A percentile compares a stretch with the other conserved stretches of the same genome.
Evolutionary conservation across 2,329 filamentous ascomycete genomes (phyloP).

Genomic region (Calonectria multiphialidica): DNA sequence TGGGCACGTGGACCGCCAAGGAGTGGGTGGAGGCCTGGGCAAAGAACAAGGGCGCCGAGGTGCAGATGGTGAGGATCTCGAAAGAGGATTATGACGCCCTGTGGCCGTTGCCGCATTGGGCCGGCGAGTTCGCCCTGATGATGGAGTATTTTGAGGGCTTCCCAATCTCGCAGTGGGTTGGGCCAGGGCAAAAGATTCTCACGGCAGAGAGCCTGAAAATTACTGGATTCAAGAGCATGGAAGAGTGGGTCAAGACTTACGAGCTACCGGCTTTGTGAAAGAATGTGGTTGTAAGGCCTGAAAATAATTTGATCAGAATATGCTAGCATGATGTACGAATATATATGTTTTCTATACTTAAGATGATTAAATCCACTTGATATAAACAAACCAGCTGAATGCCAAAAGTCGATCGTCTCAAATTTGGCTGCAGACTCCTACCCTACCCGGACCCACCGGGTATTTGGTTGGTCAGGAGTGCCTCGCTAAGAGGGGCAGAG

Average conservation of each 20-base stretch:
- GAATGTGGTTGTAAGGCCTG: too few relatives aligned
- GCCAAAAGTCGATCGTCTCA: too few relatives aligned
- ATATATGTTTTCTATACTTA: too few relatives aligned
- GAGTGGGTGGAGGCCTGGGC: conserved; percentile 5
- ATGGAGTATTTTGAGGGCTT: not conserved
- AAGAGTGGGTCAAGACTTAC: not conserved
- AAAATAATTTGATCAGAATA: too few relatives aligned
- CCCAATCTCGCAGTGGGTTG: not conserved
- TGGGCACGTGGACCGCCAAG: not conserved
- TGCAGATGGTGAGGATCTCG: not conserved
- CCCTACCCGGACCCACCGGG: too few relatives aligned
- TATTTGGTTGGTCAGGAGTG: too few relatives aligned
- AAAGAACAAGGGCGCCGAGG: not conserved
- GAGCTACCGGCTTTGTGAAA: not conserved
- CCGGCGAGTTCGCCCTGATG: conserved; percentile 1
- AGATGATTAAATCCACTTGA: too few relatives aligned
- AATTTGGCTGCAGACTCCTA: too few relatives aligned
- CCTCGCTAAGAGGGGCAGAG: too few relatives aligned
- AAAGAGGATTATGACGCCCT: not conserved
- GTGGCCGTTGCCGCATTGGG: not conserved
- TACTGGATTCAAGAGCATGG: not conserved
- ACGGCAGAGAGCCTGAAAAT: not conserved
- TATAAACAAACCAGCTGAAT: too few relatives aligned
- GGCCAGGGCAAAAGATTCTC: not conserved
- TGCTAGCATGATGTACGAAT: too few relatives aligned